phyloP scores from a whole-genome alignment of 768 basidiomycete species.

The Phallus indusiatus region DNA sequence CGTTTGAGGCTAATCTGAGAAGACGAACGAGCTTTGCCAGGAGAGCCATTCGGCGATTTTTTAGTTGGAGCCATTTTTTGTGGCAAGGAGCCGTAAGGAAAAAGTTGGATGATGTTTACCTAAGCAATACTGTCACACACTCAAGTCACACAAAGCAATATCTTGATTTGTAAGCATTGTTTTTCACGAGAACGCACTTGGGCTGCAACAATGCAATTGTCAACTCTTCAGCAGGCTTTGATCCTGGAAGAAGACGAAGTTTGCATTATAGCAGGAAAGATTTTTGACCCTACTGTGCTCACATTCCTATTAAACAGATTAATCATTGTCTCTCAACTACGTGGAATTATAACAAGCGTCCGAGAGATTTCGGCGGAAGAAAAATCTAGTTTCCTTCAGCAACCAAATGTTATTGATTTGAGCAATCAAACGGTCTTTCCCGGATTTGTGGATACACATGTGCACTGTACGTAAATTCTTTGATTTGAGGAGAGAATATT shows the following conservation, averaged over 20 bases:
- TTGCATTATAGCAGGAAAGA: slow-evolving; percentile 32
- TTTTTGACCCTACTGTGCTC: slow-evolving; percentile 40
- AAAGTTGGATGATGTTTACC: too few relatives aligned
- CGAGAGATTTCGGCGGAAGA: slow-evolving; percentile 11
- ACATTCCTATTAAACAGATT: slow-evolving; percentile 34
- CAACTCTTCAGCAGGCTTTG: background rate
- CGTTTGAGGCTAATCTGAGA: slow-evolving; percentile 50
- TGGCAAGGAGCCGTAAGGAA: too few relatives aligned
- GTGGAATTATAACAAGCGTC: slow-evolving; percentile 43
- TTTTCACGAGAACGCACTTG: too few relatives aligned
- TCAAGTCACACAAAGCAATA: too few relatives aligned
- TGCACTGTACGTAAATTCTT: slow-evolving; percentile 33
- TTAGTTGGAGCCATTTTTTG: slow-evolving; percentile 28
- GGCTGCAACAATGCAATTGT: background rate
- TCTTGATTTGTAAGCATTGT: too few relatives aligned
- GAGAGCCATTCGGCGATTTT: slow-evolving; percentile 18
- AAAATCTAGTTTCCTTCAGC: slow-evolving; percentile 8
- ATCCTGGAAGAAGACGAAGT: background rate
- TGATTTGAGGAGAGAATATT: background rate
- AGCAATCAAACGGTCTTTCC: slow-evolving; percentile 40
- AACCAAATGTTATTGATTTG: slow-evolving; percentile 34
- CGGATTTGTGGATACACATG: slow-evolving; percentile 49
- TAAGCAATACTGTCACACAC: too few relatives aligned
- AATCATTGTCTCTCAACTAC: slow-evolving; percentile 36
- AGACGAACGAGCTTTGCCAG: slow-evolving; percentile 30